A percentile compares a stretch with the other conserved stretches of the same genome.
Evolutionary conservation across 169 alveolate genomes (phyloP).

Genomic region (Cryptosporidium viatorum): DNA sequence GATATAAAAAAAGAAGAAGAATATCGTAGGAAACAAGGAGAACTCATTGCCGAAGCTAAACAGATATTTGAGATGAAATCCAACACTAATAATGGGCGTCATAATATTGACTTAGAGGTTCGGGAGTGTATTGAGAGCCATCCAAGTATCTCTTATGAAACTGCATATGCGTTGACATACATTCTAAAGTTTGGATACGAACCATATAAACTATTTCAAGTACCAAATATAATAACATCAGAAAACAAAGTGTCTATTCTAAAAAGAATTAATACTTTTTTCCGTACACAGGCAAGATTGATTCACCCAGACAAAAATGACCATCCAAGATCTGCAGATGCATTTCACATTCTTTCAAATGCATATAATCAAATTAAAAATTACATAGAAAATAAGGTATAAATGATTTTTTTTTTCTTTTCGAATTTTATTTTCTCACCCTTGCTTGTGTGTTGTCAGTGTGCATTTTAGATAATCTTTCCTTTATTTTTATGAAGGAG

Average conservation of each 20-base stretch:
- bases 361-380: conserved; percentile 60
- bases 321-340: conserved; percentile 73
- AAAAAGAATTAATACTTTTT: conserved; percentile 29
- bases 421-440: conserved; percentile 22
- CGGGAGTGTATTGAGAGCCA: conserved; percentile 24
- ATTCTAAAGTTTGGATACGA: conserved; percentile 24
- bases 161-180: conserved; percentile 45
- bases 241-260: conserved; percentile 30
- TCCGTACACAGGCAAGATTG: conserved; percentile 59
- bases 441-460: conserved; percentile 22
- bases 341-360: conserved; percentile 63
- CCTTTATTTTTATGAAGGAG: not conserved
- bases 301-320: conserved; percentile 64
- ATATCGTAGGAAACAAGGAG: conserved; percentile 68
- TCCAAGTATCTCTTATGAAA: conserved; percentile 44
- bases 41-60: conserved; percentile 60
- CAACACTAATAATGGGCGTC: not conserved
- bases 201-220: conserved; percentile 54
- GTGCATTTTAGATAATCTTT: conserved; percentile 12
- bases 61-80: conserved; percentile 19
- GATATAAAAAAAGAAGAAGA: conserved; percentile 62
- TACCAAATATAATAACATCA: conserved; percentile 31
- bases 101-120: not conserved
- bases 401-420: not conserved
- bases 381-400: conserved; percentile 23